Evolutionary conservation across 2,329 filamentous ascomycete species (phyloP), one percentile per base, ranked within the genome.

Genomic region (Xylariales sp.): DNA sequence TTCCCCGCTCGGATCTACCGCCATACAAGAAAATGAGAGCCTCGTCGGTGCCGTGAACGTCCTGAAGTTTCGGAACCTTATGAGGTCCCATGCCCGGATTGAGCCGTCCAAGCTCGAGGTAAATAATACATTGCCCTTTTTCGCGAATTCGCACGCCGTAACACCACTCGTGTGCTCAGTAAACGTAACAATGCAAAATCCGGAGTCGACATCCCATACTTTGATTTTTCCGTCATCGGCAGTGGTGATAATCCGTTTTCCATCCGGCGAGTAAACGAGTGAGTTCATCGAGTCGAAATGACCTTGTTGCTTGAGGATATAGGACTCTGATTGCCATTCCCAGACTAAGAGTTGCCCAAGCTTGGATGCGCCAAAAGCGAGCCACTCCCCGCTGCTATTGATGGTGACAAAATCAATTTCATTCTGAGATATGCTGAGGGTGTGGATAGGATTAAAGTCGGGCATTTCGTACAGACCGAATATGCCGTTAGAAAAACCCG

Each of bases 281-380:
- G 94, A 88, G 80, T 98, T 98, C 88, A 98, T 94, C 1, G 93
- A 92, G 78, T 99, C 96, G 72, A 97, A 94, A 80, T 99, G 96
- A 0, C 95, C 96, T 80, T 98, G 96, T 77, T 99, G 96, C 81
- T 99, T 99, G 55, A 99, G 84, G 66, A 99, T 97, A 80, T 99
- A 99, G 5, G 95, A 98, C 80, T 99, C 97, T 0, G 96, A 99
- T 78, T 98, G 95, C 94, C 97, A 99, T 79, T 99, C 96, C 96
- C 96, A 99, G 3, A 99, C 96, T 3, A 99, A 83, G n/a, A 99
- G 85, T 78, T 99, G 96, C 0, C 97, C 97, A 5, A 97, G 86
- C 75, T 97, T 97, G 1, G 96, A 97, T 0, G 97, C 96, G 14
- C 95, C 96, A 79, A 99, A 97, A 0, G 97, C 97, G 28, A 99